Evolutionary conservation across 1,284 basidiomycete genomes (phyloP).

Genomic region (Tremellales sp.): DNA sequence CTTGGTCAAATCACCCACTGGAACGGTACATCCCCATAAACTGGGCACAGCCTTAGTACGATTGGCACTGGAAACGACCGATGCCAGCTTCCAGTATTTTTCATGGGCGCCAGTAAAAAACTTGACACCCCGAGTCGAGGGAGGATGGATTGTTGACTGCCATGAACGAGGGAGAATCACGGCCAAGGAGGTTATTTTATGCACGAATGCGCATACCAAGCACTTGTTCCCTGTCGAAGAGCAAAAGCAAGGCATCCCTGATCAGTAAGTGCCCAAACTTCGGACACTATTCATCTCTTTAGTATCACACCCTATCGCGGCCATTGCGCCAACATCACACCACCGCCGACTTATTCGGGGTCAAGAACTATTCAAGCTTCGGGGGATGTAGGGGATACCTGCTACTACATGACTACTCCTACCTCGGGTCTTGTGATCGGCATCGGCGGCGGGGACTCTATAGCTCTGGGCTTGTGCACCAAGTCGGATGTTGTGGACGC

Average conservation of each 20-base stretch:
- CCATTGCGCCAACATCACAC: constrained; percentile 24
- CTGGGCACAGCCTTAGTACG: constrained; percentile 25
- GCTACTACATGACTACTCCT: constrained; percentile 29
- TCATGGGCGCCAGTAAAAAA: constrained; percentile 6
- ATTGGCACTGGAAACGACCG: constrained; percentile 8
- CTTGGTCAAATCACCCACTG: constrained; percentile 18
- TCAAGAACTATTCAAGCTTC: too few species aligned
- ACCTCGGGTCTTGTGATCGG: constrained; percentile 25
- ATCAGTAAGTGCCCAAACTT: background rate
- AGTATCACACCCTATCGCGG: constrained; percentile 26
- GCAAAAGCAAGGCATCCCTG: background rate
- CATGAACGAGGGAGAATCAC: constrained; percentile 12
- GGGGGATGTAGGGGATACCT: constrained; percentile 21
- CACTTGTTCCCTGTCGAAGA: constrained; percentile 19
- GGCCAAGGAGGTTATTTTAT: constrained; percentile 19
- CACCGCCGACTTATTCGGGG: constrained; percentile 22
- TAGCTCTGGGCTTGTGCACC: constrained; percentile 7
- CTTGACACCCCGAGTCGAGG: background rate
- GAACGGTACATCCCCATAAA: constrained; percentile 34
- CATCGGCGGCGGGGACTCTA: constrained; percentile 4
- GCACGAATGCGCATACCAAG: constrained; percentile 26
- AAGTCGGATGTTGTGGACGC: constrained; percentile 14
- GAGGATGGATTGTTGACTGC: constrained; percentile 14
- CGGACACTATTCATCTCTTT: too few species aligned
- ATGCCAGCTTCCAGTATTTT: background rate